Conservation (phyloP, 2,329 filamentous ascomycete species). For the Cyphellophora europaea region DNA sequence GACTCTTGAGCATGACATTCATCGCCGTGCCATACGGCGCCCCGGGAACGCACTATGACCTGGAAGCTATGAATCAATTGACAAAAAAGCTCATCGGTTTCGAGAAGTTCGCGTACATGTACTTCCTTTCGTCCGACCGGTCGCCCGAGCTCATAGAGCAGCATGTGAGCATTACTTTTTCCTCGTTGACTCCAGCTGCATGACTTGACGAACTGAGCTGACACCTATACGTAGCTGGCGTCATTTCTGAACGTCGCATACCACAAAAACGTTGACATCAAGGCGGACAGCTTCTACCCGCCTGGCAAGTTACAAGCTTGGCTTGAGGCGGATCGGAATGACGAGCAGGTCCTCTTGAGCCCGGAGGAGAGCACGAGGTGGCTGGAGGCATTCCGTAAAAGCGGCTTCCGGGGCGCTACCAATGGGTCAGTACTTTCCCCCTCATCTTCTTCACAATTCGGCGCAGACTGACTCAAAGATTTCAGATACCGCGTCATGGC, state of each 20-base stretch:
- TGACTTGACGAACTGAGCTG: too few species aligned
- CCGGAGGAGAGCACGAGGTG: slow-evolving; percentile 1
- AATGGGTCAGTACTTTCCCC: too few species aligned
- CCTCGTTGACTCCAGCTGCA: too few species aligned
- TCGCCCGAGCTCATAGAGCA: slow-evolving; percentile 16
- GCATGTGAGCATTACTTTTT: slow-evolving; percentile 14
- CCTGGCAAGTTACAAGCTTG: slow-evolving; percentile 17
- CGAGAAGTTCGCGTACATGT: slow-evolving; percentile 20
- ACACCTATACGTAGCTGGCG: slow-evolving; percentile 10
- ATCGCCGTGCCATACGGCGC: slow-evolving; percentile 16
- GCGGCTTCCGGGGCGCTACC: slow-evolving; percentile 13
- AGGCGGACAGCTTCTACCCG: slow-evolving; percentile 17
- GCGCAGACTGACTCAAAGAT: too few species aligned
- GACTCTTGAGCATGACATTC: slow-evolving; percentile 16
- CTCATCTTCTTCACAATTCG: too few species aligned
- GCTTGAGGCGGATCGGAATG: slow-evolving; percentile 15
- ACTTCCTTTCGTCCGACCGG: slow-evolving; percentile 13
- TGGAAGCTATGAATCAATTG: slow-evolving; percentile 16
- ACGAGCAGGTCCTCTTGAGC: slow-evolving; percentile 14
- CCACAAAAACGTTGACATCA: slow-evolving; percentile 14
- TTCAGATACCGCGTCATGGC: slow-evolving; percentile 18
- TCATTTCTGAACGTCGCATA: slow-evolving; percentile 22
- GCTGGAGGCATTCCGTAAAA: slow-evolving; percentile 1
- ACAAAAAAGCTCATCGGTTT: slow-evolving; percentile 15
- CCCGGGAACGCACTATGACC: slow-evolving; percentile 17